These are phyloP conservation scores for Dactylellina parvicollis DNA, from an alignment of 2,329 filamentous ascomycete species.

Conservation along the genomic window DNA sequence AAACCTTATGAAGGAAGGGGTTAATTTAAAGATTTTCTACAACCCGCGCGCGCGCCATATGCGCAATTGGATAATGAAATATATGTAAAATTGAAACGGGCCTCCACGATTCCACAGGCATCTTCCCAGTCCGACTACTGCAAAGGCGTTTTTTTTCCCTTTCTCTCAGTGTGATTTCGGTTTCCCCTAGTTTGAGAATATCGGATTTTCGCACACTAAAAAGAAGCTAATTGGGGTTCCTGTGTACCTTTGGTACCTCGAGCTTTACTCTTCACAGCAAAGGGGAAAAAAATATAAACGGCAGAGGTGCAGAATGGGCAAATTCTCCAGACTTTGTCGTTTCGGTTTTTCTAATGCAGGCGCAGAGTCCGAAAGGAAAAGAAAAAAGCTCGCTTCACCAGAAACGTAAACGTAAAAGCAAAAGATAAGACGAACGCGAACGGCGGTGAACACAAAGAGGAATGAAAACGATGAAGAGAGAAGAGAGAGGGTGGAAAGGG, in stretches of 20 bases:
- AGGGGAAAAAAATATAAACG: slow-evolving; percentile 2
- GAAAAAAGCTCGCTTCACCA: too few species aligned
- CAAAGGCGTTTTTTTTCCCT: slow-evolving; percentile 22
- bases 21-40: background rate
- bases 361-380: too few species aligned
- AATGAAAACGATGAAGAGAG: too few species aligned
- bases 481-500: background rate
- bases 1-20: background rate
- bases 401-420: too few species aligned
- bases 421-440: slow-evolving; percentile 23
- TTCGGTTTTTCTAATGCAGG: background rate
- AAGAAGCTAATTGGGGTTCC: too few species aligned
- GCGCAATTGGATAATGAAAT: too few species aligned
- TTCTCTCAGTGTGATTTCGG: background rate
- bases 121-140: slow-evolving; percentile 29
- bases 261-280: background rate
- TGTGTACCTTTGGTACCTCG: too few species aligned
- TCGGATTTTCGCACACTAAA: background rate
- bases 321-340: background rate
- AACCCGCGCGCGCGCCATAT: too few species aligned
- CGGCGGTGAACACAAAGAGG: background rate
- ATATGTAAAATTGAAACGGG: too few species aligned
- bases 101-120: slow-evolving; percentile 36
- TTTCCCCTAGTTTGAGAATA: background rate
- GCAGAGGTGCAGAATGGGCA: background rate